Percentiles rank a stretch among this genome's conserved stretches.
Evolutionary conservation across 164 flowering plant genomes (phyloP).

Genomic region (Annona squamosa): DNA sequence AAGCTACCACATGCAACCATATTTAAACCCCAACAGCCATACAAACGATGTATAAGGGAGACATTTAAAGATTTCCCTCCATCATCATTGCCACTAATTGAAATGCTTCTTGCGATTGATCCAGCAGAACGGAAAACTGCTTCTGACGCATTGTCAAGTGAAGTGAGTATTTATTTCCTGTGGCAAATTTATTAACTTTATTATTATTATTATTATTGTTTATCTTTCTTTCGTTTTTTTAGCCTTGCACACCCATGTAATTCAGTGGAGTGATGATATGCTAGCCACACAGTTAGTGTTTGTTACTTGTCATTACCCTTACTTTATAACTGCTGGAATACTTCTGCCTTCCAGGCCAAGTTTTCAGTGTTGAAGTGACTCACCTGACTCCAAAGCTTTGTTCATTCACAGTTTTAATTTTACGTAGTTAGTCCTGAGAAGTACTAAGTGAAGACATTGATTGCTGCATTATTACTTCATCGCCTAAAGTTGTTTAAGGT

Average conservation of each 20-base stretch:
- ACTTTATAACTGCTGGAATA: too few relatives aligned
- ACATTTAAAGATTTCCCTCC: conserved; percentile 68
- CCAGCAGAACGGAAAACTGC: conserved; percentile 41
- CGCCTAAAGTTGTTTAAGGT: too few relatives aligned
- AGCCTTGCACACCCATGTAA: too few relatives aligned
- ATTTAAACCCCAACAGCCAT: conserved; percentile 59
- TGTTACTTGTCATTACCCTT: too few relatives aligned
- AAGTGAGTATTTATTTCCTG: conserved; percentile 20
- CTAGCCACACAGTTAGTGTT: too few relatives aligned
- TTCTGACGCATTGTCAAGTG: conserved; percentile 31
- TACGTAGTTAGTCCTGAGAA: background rate
- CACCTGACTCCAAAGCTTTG: too few relatives aligned
- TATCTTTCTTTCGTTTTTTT: background rate
- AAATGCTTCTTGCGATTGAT: conserved; percentile 41
- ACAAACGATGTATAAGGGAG: conserved; percentile 33
- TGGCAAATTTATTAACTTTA: too few relatives aligned
- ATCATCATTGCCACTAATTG: conserved; percentile 37
- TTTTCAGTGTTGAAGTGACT: too few relatives aligned
- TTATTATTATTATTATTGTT: background rate
- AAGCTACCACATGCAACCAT: conserved; percentile 57
- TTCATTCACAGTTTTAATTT: too few relatives aligned
- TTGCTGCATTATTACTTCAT: background rate
- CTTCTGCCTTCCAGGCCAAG: too few relatives aligned
- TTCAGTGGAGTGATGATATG: too few relatives aligned
- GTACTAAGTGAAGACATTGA: background rate